Conservation (phyloP, 139 green algal species). For the Dunaliella primolecta region DNA sequence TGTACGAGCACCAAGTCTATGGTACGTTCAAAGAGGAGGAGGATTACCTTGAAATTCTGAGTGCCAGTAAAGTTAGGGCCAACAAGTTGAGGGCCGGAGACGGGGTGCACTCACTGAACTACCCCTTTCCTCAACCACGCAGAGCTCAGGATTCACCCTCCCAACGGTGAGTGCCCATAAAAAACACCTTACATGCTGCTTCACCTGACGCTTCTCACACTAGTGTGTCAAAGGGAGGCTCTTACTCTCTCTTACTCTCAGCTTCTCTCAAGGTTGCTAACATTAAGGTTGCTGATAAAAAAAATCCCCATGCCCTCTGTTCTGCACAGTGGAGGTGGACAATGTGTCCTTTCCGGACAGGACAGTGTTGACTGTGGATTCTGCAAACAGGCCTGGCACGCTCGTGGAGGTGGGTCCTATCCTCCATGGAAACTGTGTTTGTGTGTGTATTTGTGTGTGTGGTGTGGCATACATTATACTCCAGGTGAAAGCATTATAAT, state of each 20-base stretch:
- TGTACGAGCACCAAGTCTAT: neutral
- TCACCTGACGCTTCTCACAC: no score
- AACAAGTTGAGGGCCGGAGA: no score
- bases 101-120: neutral
- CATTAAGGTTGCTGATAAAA: no score
- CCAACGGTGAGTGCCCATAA: neutral
- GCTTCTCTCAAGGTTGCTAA: no score
- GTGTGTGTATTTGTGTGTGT: no score
- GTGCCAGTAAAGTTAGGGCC: no score
- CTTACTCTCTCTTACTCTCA: no score
- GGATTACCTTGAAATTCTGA: neutral
- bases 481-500: neutral
- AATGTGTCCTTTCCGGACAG: conserved; percentile 60
- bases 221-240: no score
- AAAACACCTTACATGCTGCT: no score
- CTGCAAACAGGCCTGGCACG: conserved; percentile 89
- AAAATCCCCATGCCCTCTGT: neutral
- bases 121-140: neutral
- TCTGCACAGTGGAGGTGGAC: conserved; percentile 70
- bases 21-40: neutral
- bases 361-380: conserved; percentile 87
- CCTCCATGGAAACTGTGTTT: neutral
- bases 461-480: no score
- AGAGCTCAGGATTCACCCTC: conserved; percentile 5
- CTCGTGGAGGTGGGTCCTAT: conserved; percentile 72